phyloP scores from a whole-genome alignment of 768 basidiomycete species.

The Calocera cornea region DNA sequence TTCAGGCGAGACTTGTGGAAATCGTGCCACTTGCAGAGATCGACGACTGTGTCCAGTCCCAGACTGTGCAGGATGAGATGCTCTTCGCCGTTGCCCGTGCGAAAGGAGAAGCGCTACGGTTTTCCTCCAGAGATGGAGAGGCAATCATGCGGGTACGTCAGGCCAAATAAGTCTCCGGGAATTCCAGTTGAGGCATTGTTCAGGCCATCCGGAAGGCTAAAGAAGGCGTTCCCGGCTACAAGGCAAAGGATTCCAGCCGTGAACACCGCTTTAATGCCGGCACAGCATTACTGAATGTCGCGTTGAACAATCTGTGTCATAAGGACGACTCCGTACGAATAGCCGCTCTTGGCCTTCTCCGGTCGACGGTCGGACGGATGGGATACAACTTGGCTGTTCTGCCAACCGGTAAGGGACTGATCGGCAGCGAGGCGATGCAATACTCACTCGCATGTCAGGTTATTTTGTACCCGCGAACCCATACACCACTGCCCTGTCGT shows the following conservation, averaged over 20 bases:
- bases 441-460: constrained; percentile 28
- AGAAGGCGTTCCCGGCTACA: constrained; percentile 17
- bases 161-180: not conserved
- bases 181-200: not conserved
- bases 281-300: constrained; percentile 69
- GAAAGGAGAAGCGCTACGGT: constrained; percentile 61
- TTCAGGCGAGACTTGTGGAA: constrained; percentile 68
- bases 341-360: constrained; percentile 67
- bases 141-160: constrained; percentile 51
- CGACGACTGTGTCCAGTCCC: constrained; percentile 74
- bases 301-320: constrained; percentile 61
- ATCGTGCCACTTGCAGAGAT: constrained; percentile 67
- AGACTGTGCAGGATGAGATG: constrained; percentile 52
- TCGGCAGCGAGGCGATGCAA: not conserved
- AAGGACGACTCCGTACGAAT: constrained; percentile 63
- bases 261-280: not conserved
- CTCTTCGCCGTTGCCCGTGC: constrained; percentile 72
- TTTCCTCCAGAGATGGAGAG: constrained; percentile 57
- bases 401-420: not conserved
- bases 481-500: constrained; percentile 9
- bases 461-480: constrained; percentile 58
- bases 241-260: not conserved
- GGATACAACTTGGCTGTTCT: not conserved
- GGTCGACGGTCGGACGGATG: constrained; percentile 14
- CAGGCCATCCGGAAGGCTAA: constrained; percentile 69